Evolutionary conservation across 1,284 basidiomycete species (phyloP).

Genomic region (Trichosporon inkin): DNA sequence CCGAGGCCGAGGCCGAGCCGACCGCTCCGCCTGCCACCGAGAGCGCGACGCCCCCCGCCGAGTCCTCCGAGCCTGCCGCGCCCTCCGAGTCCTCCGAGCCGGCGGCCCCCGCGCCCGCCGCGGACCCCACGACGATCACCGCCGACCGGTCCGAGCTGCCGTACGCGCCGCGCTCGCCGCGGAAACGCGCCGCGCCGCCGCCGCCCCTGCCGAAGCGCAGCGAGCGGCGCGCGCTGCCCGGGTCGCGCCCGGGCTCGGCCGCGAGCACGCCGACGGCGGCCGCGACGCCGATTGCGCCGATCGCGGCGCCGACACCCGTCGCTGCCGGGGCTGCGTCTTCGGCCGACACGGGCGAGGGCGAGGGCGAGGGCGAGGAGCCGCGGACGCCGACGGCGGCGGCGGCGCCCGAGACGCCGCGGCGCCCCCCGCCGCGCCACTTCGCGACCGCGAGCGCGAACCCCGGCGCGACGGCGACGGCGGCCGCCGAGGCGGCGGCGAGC

Average conservation of each 20-base stretch:
- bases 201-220: background rate
- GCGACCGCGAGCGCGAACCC: background rate
- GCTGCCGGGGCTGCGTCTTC: background rate
- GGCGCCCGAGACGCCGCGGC: background rate
- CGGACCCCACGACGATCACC: slow-evolving; percentile 3
- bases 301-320: background rate
- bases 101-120: background rate
- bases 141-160: background rate
- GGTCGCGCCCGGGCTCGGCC: too few relatives aligned
- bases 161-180: background rate
- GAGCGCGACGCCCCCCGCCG: slow-evolving; percentile 8
- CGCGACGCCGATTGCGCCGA: background rate
- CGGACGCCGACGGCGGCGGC: background rate
- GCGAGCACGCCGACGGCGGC: background rate
- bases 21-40: too few relatives aligned
- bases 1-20: slow-evolving; percentile 2
- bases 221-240: background rate
- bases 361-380: background rate
- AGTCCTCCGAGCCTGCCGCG: background rate
- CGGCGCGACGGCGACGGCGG: background rate
- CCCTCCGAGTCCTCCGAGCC: background rate
- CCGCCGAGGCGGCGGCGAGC: background rate
- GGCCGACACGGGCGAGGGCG: background rate
- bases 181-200: background rate
- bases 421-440: background rate